Evolutionary conservation across 2,329 filamentous ascomycete species (phyloP).

Genomic region (Dryadomyces quercus-mongolicae): DNA sequence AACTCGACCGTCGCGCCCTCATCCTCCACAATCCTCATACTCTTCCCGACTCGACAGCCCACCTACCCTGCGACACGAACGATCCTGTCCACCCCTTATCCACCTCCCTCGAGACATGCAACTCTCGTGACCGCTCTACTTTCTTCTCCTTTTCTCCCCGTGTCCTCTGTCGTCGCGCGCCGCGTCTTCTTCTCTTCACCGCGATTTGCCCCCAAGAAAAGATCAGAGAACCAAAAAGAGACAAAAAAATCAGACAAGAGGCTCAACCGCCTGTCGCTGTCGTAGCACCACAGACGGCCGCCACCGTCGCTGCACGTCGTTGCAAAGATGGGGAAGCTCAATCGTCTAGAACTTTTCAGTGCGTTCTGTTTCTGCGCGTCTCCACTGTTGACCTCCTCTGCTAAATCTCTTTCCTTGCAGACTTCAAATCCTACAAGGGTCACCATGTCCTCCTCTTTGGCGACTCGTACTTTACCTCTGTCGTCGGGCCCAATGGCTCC

Average conservation of each 20-base stretch:
- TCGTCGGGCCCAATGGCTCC: slow-evolving; percentile 98
- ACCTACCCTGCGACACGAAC: neutral
- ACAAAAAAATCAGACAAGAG: neutral
- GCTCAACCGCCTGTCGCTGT: neutral
- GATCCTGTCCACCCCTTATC: neutral
- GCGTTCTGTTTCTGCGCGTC: slow-evolving; percentile 22
- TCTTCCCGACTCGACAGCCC: neutral
- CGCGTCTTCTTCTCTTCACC: neutral
- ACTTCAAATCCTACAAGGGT: slow-evolving; percentile 99
- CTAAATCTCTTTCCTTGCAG: slow-evolving; percentile 30
- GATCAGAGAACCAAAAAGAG: neutral
- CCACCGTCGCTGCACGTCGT: slow-evolving; percentile 4
- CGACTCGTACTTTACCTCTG: slow-evolving; percentile 97
- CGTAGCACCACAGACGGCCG: neutral
- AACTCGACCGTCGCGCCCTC: neutral
- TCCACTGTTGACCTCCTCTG: neutral
- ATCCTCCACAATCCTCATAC: neutral
- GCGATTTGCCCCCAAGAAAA: neutral
- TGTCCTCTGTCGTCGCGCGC: neutral
- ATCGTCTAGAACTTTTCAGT: slow-evolving; percentile 91
- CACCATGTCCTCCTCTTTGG: slow-evolving; percentile 90
- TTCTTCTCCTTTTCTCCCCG: neutral
- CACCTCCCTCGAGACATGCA: neutral
- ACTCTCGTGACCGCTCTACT: neutral
- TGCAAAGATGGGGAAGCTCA: slow-evolving; percentile 76